Evolutionary conservation across 441 rosid species (phyloP), one percentile per base, ranked within the genome.

Genomic region (Adansonia rubrostipa): DNA sequence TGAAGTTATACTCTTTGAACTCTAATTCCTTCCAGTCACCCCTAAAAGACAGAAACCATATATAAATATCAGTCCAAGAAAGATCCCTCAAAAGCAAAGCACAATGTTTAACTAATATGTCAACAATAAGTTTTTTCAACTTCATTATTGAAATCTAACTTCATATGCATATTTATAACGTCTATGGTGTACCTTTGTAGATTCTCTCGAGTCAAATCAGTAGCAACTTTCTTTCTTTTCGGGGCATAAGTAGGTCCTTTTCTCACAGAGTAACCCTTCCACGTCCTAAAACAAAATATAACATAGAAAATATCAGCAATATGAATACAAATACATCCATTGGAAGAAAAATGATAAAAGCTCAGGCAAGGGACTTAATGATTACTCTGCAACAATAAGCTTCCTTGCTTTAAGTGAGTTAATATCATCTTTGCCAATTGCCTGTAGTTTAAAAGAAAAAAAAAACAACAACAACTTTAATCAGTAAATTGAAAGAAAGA

Each of bases 151-250:
- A 6, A 33, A 53, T 57, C 14, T 19, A 71, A 28, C 75, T 57
- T 14, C 17, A 15, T n/a, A 9, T 6, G 14, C 33, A 24, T 24
- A 33, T 48, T 17, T n/a, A 63, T 20, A 15, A 24, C 3, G 63
- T 33, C 74, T 50, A 69, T 5, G n/a, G 8, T 62, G 66, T 83
- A 95, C 99, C 90, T 89, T 81, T 88, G 97, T 44, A 94, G 78
- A 91, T 94, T 90, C 82, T 94, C 98, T 74, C 94, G 87, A 80
- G 99, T 91, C 88, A 96, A 85, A 85, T 96, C 97, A n/a, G 99
- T 92, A 9, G 95, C 92, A 24, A 83, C 89, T 81, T 78, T 89
- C 92, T 87, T 91, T 80, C 97, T 87, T 82, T 83, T 82, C 2
- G 97, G 97, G 73, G 98, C 94, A 85, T 92, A 96, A 62, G 81